These are phyloP conservation scores for Saccharomycopsis olivae DNA, from an alignment of 805 yeast genomes.

Conservation along the genomic window DNA sequence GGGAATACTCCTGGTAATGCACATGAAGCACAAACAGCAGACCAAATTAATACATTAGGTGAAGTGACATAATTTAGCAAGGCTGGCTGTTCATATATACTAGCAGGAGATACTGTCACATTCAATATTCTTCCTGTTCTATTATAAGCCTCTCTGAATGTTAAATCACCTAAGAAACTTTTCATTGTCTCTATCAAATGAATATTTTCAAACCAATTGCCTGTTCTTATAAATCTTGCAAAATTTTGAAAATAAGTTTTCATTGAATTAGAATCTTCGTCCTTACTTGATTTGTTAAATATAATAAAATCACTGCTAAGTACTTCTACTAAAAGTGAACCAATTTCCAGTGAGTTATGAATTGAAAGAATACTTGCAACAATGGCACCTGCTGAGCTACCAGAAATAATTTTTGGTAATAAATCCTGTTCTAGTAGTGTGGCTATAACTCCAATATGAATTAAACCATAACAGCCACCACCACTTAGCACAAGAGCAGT, in stretches of 20 bases:
- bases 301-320: constrained; percentile 37
- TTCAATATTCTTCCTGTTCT: constrained; percentile 89
- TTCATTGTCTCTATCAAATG: constrained; percentile 67
- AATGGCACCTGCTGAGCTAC: constrained; percentile 94
- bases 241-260: constrained; percentile 22
- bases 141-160: constrained; percentile 90
- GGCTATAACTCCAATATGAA: constrained; percentile 85
- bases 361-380: constrained; percentile 83
- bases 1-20: constrained; percentile 89
- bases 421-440: constrained; percentile 65
- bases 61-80: constrained; percentile 71
- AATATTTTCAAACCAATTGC: constrained; percentile 78
- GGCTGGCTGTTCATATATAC: constrained; percentile 84
- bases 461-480: constrained; percentile 88
- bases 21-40: constrained; percentile 89
- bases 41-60: constrained; percentile 75
- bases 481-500: constrained; percentile 94
- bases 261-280: constrained; percentile 38
- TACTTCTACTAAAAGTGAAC: constrained; percentile 39
- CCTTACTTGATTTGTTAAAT: constrained; percentile 46
- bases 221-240: constrained; percentile 60
- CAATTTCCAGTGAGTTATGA: constrained; percentile 62
- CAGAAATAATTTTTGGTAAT: constrained; percentile 81
- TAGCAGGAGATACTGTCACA: constrained; percentile 87
- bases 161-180: constrained; percentile 74